phyloP scores from a whole-genome alignment of 345 rosid genomes.

The Eucalyptus tenuipes region DNA sequence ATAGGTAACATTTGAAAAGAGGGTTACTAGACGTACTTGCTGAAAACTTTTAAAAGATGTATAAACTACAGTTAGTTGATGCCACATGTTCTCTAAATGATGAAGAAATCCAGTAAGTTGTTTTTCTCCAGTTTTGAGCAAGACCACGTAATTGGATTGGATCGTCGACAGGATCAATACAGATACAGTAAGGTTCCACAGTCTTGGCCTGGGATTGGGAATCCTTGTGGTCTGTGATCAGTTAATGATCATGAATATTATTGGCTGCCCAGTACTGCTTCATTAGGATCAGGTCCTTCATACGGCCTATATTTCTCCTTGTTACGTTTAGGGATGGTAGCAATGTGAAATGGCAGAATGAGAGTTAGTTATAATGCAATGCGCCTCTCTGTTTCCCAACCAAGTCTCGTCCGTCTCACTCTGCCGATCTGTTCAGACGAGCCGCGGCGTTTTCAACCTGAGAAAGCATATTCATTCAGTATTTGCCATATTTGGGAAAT shows the following conservation, averaged over 20 bases:
- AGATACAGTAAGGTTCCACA: background rate
- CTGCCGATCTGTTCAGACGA: slow-evolving; percentile 34
- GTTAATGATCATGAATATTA: background rate
- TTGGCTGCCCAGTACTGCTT: background rate
- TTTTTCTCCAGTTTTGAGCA: background rate
- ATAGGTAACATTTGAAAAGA: background rate
- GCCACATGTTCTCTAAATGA: background rate
- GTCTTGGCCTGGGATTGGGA: background rate
- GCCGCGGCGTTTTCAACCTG: slow-evolving; percentile 60
- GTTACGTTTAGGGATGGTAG: background rate
- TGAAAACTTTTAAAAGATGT: background rate
- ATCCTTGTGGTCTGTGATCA: background rate
- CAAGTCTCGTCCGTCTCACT: background rate
- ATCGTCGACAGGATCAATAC: background rate
- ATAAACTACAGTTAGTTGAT: background rate
- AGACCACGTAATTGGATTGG: background rate
- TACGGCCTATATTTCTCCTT: background rate
- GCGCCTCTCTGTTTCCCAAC: background rate
- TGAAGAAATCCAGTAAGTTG: background rate
- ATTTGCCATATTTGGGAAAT: background rate
- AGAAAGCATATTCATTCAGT: background rate
- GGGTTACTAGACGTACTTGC: background rate
- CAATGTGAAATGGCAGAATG: background rate
- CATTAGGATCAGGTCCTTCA: background rate
- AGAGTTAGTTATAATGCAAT: background rate